Conservation (phyloP, 805 yeast genomes). For the Candida adriatica region DNA sequence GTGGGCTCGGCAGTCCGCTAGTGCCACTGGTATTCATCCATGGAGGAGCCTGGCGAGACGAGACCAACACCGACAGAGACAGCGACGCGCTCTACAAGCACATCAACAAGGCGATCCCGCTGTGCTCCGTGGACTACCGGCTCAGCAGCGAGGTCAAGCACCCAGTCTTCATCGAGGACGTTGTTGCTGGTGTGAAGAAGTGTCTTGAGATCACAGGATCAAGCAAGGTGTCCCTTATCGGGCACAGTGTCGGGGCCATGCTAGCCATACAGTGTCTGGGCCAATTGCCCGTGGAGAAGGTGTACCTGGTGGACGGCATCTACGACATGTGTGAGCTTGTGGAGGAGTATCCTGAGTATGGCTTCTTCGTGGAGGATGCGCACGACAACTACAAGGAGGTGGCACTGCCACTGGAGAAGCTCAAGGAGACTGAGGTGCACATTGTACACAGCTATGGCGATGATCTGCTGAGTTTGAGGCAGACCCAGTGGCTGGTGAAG, state of each 20-base stretch:
- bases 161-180: slow-evolving; percentile 58
- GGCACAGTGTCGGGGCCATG: slow-evolving; percentile 83
- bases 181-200: slow-evolving; percentile 29
- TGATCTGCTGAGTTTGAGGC: slow-evolving; percentile 52
- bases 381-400: slow-evolving; percentile 30
- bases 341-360: slow-evolving; percentile 56
- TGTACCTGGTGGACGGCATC: slow-evolving; percentile 62
- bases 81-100: slow-evolving; percentile 29
- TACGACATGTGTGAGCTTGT: slow-evolving; percentile 46
- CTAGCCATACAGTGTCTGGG: slow-evolving; percentile 13
- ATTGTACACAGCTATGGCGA: slow-evolving; percentile 60
- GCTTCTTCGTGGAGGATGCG: slow-evolving; percentile 52
- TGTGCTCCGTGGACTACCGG: slow-evolving; percentile 50
- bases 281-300: slow-evolving; percentile 12
- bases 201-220: slow-evolving; percentile 6
- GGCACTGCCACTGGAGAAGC: slow-evolving; percentile 1
- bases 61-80: slow-evolving; percentile 51
- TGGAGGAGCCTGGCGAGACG: slow-evolving; percentile 89
- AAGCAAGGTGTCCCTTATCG: slow-evolving; percentile 35
- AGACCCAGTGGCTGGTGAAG: slow-evolving; percentile 34
- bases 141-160: slow-evolving; percentile 55
- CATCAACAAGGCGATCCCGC: slow-evolving; percentile 15
- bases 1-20: no score
- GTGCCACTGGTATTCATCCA: slow-evolving; percentile 53
- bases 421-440: slow-evolving; percentile 20